Evolutionary conservation across 106 monocot genomes (phyloP).

Genomic region (Acorus calamus): DNA sequence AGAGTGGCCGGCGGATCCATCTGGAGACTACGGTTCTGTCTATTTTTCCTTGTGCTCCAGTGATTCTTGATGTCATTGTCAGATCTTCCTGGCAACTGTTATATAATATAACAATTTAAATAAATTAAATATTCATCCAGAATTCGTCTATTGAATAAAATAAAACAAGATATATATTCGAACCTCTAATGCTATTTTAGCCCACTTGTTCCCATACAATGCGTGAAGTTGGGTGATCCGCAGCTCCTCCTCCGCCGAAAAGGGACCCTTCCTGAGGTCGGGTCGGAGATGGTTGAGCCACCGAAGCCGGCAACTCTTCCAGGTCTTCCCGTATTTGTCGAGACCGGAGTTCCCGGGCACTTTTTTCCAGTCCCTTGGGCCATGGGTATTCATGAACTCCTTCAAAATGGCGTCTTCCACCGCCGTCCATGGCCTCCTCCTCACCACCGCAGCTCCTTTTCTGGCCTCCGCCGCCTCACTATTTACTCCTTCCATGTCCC

Average conservation of each 20-base stretch:
- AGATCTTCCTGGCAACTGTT: too few relatives aligned
- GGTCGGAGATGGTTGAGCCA: constrained; percentile 69
- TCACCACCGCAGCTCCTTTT: neutral
- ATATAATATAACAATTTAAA: too few relatives aligned
- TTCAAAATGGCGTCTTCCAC: constrained; percentile 54
- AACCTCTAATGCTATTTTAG: constrained; percentile 61
- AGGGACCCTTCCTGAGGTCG: constrained; percentile 58
- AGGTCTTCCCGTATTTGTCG: constrained; percentile 42
- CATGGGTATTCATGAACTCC: constrained; percentile 39
- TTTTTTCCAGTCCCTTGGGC: constrained; percentile 66
- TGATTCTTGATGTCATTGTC: too few relatives aligned
- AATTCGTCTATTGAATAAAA: too few relatives aligned
- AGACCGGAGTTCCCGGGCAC: constrained; percentile 50
- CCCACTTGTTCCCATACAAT: constrained; percentile 75
- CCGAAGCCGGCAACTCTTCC: constrained; percentile 49
- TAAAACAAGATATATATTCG: neutral
- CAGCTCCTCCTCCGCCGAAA: constrained; percentile 58
- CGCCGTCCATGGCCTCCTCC: constrained; percentile 60
- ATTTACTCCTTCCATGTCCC: too few relatives aligned
- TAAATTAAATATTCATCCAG: too few relatives aligned
- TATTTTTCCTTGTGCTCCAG: too few relatives aligned
- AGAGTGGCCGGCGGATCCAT: too few relatives aligned
- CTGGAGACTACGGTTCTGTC: too few relatives aligned
- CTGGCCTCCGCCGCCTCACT: too few relatives aligned
- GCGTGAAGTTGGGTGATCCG: constrained; percentile 56